Percentiles rank a stretch among this genome's conserved stretches.
Conservation (phyloP, 805 yeast genomes). For the Cyberlindnera nakhonratchasimensis region DNA sequence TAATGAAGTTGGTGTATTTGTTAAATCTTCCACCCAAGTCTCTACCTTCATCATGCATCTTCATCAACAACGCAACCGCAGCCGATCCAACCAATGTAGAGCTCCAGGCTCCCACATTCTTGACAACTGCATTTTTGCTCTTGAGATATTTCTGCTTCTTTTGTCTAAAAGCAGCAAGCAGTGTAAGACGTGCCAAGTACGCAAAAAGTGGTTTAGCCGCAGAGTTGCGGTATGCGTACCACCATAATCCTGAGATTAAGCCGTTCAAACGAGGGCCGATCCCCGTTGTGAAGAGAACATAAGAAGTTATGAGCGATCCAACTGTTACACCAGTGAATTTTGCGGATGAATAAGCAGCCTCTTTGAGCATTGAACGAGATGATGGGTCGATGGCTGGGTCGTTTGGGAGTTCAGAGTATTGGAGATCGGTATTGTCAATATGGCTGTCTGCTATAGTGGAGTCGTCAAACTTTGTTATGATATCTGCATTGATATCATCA, state of each 20-base stretch:
- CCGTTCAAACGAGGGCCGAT: constrained; percentile 14
- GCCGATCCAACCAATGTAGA: constrained; percentile 10
- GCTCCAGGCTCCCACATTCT: background rate
- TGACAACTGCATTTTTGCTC: background rate
- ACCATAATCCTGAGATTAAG: constrained; percentile 18
- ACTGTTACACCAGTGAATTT: constrained; percentile 1
- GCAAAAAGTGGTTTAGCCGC: constrained; percentile 2
- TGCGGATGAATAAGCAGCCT: background rate
- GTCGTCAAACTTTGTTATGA: constrained; percentile 3
- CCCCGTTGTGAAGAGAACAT: constrained; percentile 10
- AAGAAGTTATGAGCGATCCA: constrained; percentile 7
- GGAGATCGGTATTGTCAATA: background rate
- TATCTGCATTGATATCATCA: constrained; percentile 2
- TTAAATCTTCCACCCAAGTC: constrained; percentile 10
- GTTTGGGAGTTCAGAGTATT: background rate
- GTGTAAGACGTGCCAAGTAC: constrained; percentile 10
- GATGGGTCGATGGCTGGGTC: background rate
- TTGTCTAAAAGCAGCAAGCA: constrained; percentile 11
- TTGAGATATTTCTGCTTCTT: constrained; percentile 6
- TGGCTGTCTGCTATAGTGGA: background rate
- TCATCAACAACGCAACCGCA: constrained; percentile 6
- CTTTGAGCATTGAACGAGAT: background rate
- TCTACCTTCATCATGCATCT: constrained; percentile 5
- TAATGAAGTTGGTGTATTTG: constrained; percentile 4
- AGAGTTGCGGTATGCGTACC: constrained; percentile 8